These are phyloP conservation scores for Xylogone sp. DNA, from an alignment of 2,329 filamentous ascomycete species.

Conservation along the genomic window DNA sequence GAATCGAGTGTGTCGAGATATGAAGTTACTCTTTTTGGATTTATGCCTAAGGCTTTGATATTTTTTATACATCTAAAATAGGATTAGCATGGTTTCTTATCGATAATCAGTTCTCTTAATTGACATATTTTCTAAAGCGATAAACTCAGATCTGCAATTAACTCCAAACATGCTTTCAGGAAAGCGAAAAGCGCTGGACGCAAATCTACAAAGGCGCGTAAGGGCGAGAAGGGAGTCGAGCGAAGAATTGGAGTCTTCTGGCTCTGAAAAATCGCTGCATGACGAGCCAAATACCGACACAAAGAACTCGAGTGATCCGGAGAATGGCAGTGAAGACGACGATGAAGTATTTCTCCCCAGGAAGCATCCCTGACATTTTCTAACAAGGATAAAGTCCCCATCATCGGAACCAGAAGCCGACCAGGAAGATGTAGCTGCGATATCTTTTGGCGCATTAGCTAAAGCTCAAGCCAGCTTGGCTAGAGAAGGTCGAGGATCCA, in stretches of 20 bases:
- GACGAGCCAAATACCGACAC: constrained; percentile 30
- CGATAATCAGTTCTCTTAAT: not conserved
- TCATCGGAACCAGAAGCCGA: constrained; percentile 14
- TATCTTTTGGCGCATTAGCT: constrained; percentile 88
- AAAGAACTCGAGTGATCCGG: constrained; percentile 27
- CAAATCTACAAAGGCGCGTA: constrained; percentile 24
- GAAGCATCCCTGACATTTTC: not conserved
- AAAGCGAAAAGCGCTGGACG: constrained; percentile 24
- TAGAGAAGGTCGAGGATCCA: constrained; percentile 23
- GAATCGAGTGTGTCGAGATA: too few species aligned
- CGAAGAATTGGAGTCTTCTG: constrained; percentile 26
- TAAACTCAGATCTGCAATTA: not conserved
- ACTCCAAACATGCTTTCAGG: constrained; percentile 19
- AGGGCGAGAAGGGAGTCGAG: constrained; percentile 23
- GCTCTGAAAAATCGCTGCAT: constrained; percentile 31
- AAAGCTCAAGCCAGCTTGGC: constrained; percentile 73
- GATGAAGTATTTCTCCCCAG: constrained; percentile 27
- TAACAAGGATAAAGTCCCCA: constrained; percentile 11
- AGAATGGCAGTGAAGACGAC: constrained; percentile 33
- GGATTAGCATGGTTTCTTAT: not conserved
- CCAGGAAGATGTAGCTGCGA: constrained; percentile 40
- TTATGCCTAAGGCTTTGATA: not conserved
- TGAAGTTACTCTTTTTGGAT: not conserved
- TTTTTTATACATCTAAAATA: not conserved
- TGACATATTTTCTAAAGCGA: not conserved